phyloP scores from a whole-genome alignment of 495 filamentous ascomycete genomes.

The Hypoxylon fuscum region DNA sequence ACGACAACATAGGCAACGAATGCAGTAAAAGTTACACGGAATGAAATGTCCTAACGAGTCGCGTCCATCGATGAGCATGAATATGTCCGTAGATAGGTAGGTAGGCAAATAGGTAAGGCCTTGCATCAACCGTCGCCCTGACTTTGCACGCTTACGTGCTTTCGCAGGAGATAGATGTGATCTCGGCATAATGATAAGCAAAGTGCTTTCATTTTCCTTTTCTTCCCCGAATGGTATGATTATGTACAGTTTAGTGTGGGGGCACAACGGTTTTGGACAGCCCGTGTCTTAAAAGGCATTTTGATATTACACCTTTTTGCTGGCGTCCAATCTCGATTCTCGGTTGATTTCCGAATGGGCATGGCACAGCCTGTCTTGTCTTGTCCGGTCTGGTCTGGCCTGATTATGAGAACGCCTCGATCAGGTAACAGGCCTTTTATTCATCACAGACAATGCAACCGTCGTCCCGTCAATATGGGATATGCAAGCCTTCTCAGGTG shows the following conservation, averaged over 20 bases:
- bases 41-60: slow-evolving; percentile 17
- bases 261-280: slow-evolving; percentile 14
- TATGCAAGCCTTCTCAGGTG: slow-evolving; percentile 3
- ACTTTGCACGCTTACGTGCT: slow-evolving; percentile 14
- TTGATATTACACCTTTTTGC: slow-evolving; percentile 18
- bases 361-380: slow-evolving; percentile 4
- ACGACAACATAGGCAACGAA: slow-evolving; percentile 10
- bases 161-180: neutral
- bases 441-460: slow-evolving; percentile 31
- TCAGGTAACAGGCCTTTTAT: slow-evolving; percentile 19
- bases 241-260: slow-evolving; percentile 12
- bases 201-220: neutral
- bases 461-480: slow-evolving; percentile 30
- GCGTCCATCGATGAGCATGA: slow-evolving; percentile 4
- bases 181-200: slow-evolving; percentile 16
- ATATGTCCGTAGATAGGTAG: neutral
- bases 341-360: slow-evolving; percentile 22
- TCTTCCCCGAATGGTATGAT: neutral
- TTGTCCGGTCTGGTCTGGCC: neutral
- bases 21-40: slow-evolving; percentile 22
- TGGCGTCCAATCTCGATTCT: slow-evolving; percentile 25
- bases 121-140: neutral
- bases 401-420: slow-evolving; percentile 11
- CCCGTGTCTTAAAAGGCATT: neutral
- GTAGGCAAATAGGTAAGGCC: slow-evolving; percentile 22